Evolutionary conservation across 75 land plant genomes (phyloP).

Genomic region (Ceratopteris richardii): DNA sequence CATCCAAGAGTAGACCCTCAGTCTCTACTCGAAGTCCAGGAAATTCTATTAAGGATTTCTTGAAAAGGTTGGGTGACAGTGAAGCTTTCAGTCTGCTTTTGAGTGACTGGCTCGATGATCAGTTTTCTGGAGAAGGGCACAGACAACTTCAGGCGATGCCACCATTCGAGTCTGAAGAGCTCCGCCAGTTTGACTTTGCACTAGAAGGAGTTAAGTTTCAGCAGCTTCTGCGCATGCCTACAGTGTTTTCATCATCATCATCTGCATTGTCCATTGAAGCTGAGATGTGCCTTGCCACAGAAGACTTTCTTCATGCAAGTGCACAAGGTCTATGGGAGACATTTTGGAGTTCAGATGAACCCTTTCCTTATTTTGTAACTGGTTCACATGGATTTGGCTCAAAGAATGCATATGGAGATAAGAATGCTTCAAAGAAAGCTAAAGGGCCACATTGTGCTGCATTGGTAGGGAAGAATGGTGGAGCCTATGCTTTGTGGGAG

Average conservation of each 20-base stretch:
- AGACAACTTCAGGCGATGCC: background rate
- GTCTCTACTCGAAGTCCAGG: slow-evolving; percentile 17
- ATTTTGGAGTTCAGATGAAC: slow-evolving; percentile 59
- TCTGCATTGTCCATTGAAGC: slow-evolving; percentile 29
- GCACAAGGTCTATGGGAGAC: slow-evolving; percentile 57
- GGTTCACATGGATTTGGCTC: slow-evolving; percentile 53
- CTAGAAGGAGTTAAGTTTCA: slow-evolving; percentile 67
- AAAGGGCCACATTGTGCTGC: slow-evolving; percentile 40
- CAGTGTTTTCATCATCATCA: slow-evolving; percentile 21
- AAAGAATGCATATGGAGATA: slow-evolving; percentile 44
- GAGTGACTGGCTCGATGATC: slow-evolving; percentile 37
- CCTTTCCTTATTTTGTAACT: slow-evolving; percentile 69
- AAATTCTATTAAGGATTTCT: slow-evolving; percentile 30
- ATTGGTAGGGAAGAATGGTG: slow-evolving; percentile 36
- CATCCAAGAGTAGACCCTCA: too few species aligned
- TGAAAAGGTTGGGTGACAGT: slow-evolving; percentile 37
- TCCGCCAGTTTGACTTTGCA: slow-evolving; percentile 62
- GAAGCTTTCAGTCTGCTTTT: slow-evolving; percentile 32
- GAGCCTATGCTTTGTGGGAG: slow-evolving; percentile 49
- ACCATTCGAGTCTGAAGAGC: slow-evolving; percentile 22
- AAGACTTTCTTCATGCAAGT: slow-evolving; percentile 66
- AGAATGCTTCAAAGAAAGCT: slow-evolving; percentile 39
- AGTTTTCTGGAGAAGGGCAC: slow-evolving; percentile 1
- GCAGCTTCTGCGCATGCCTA: slow-evolving; percentile 72
- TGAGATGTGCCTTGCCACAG: slow-evolving; percentile 57